Evolutionary conservation across 2,329 filamentous ascomycete species (phyloP).

Genomic region (Calycina marina): DNA sequence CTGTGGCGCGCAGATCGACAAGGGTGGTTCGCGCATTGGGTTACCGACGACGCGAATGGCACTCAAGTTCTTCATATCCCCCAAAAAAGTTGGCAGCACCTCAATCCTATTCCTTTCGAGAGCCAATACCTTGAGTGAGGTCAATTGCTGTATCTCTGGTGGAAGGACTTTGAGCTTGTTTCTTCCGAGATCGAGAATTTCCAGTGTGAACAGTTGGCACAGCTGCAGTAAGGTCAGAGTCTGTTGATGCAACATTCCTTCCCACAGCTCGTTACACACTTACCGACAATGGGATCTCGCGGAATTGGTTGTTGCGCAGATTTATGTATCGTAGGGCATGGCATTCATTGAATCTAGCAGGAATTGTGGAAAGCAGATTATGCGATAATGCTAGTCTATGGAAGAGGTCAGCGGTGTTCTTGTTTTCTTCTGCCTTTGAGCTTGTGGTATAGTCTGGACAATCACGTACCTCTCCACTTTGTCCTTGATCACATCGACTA

Average conservation of each 20-base stretch:
- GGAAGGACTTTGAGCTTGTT: conserved; percentile 73
- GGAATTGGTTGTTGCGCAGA: conserved; percentile 60
- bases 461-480: conserved; percentile 22
- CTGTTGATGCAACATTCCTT: neutral
- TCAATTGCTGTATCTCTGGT: conserved; percentile 63
- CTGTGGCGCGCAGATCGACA: conserved; percentile 37
- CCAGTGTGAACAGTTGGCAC: conserved; percentile 70
- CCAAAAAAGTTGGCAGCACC: conserved; percentile 68
- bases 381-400: conserved; percentile 65
- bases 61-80: conserved; percentile 79
- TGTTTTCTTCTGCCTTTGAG: conserved; percentile 13
- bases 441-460: too few species aligned
- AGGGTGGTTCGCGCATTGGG: conserved; percentile 66
- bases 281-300: conserved; percentile 51
- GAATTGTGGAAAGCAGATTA: conserved; percentile 58
- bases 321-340: conserved; percentile 68
- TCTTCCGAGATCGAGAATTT: conserved; percentile 83
- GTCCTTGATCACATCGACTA: conserved; percentile 24
- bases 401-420: conserved; percentile 13
- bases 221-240: conserved; percentile 38
- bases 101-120: conserved; percentile 78
- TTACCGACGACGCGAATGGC: conserved; percentile 86
- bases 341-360: conserved; percentile 58
- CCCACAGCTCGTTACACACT: conserved; percentile 20
- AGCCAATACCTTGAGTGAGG: conserved; percentile 77